Evolutionary conservation across 1,284 basidiomycete species (phyloP).

Genomic region (Porogramme epimiltina): DNA sequence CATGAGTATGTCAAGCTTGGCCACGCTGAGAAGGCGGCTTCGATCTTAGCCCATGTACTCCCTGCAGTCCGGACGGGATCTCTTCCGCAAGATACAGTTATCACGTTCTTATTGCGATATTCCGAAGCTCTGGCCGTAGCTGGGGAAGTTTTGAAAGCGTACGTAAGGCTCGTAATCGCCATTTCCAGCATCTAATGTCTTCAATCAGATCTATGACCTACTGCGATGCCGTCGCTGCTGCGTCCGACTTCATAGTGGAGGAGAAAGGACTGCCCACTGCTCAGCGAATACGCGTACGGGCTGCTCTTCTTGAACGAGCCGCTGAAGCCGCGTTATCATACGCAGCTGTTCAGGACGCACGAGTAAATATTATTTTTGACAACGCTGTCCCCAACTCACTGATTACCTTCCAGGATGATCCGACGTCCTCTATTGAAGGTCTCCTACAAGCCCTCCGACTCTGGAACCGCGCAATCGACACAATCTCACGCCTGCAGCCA

Average conservation of each 20-base stretch:
- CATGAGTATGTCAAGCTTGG: conserved; percentile 80
- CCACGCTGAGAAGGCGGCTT: conserved; percentile 64
- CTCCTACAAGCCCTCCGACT: conserved; percentile 76
- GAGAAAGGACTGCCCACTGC: conserved; percentile 52
- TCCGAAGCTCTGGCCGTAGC: conserved; percentile 65
- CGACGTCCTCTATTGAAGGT: conserved; percentile 57
- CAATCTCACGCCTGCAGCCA: conserved; percentile 62
- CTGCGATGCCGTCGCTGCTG: conserved; percentile 54
- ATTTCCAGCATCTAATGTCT: not conserved
- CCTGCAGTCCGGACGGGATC: conserved; percentile 44
- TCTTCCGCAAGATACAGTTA: conserved; percentile 49
- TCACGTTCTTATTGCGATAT: conserved; percentile 64
- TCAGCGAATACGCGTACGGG: conserved; percentile 60
- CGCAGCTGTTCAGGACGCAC: conserved; percentile 66
- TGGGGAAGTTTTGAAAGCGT: conserved; percentile 70
- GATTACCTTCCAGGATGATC: conserved; percentile 57
- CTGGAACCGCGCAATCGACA: conserved; percentile 79
- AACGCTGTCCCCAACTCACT: conserved; percentile 2
- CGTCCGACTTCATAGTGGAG: conserved; percentile 43
- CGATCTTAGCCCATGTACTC: conserved; percentile 61
- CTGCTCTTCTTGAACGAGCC: conserved; percentile 62
- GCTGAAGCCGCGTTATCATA: conserved; percentile 73
- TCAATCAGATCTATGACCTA: conserved; percentile 53
- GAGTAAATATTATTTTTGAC: conserved; percentile 44
- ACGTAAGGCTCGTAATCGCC: conserved; percentile 15